A percentile compares a stretch with the other conserved stretches of the same genome.
Evolutionary conservation across 2,329 filamentous ascomycete genomes (phyloP).

Genomic region (Elsinoe perseae): DNA sequence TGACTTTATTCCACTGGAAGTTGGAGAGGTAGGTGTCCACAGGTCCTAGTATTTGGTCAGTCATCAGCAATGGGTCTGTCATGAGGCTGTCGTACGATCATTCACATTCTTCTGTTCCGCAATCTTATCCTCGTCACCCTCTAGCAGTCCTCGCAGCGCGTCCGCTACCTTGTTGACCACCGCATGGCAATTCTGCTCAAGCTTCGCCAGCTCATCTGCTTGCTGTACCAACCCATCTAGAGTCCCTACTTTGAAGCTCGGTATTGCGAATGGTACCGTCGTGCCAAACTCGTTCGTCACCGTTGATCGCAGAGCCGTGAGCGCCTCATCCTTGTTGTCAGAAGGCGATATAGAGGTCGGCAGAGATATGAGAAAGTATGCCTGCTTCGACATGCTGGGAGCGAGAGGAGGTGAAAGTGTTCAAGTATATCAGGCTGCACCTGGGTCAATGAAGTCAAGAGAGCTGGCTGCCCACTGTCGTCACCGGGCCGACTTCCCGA

Average conservation of each 20-base stretch:
- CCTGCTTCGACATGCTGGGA: conserved; percentile 41
- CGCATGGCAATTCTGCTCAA: conserved; percentile 68
- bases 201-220: conserved; percentile 87
- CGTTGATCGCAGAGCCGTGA: conserved; percentile 65
- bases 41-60: conserved; percentile 56
- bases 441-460: background rate
- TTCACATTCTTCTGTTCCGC: conserved; percentile 87
- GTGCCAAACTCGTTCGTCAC: conserved; percentile 67
- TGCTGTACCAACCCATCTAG: conserved; percentile 92
- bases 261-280: conserved; percentile 70
- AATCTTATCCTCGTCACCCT: conserved; percentile 75
- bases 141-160: conserved; percentile 72
- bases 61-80: conserved; percentile 4
- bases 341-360: conserved; percentile 80
- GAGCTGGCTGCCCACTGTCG: background rate
- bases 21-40: conserved; percentile 84
- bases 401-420: background rate
- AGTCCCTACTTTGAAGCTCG: conserved; percentile 96
- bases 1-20: conserved; percentile 96
- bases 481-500: background rate
- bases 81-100: conserved; percentile 61
- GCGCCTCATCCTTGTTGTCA: conserved; percentile 70
- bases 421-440: conserved; percentile 6
- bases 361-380: conserved; percentile 83
- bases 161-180: conserved; percentile 86